Conservation (phyloP, 2,329 filamentous ascomycete genomes). For the Pleoardoris graminearum region DNA sequence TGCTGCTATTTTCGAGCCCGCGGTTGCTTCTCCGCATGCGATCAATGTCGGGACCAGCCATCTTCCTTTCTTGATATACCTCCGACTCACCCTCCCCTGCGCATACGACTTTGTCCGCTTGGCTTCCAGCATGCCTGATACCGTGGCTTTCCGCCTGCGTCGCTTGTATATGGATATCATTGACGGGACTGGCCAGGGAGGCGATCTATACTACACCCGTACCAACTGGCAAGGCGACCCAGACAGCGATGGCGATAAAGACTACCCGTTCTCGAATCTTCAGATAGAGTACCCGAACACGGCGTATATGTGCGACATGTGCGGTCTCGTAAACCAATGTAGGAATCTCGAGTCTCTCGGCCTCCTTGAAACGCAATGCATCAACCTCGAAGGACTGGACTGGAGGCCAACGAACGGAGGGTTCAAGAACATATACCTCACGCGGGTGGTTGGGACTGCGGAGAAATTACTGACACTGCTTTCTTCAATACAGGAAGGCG, state of each 20-base stretch:
- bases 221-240: neutral
- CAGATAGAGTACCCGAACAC: slow-evolving; percentile 8
- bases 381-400: slow-evolving; percentile 5
- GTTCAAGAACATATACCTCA: slow-evolving; percentile 1
- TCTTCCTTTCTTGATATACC: neutral
- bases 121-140: slow-evolving; percentile 2
- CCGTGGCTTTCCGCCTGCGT: neutral
- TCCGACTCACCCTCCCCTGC: slow-evolving; percentile 10
- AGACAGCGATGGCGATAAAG: slow-evolving; percentile 7
- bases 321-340: slow-evolving; percentile 8
- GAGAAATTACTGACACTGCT: neutral
- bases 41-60: neutral
- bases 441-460: neutral
- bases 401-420: slow-evolving; percentile 3
- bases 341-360: slow-evolving; percentile 12
- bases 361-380: slow-evolving; percentile 4
- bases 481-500: neutral
- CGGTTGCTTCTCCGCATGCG: neutral
- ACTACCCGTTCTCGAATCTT: slow-evolving; percentile 8
- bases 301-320: slow-evolving; percentile 7
- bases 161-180: slow-evolving; percentile 13
- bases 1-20: neutral
- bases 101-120: slow-evolving; percentile 12
- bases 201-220: neutral
- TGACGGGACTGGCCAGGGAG: slow-evolving; percentile 11